Percentiles rank a stretch among this genome's conserved stretches.
Conservation (phyloP, 164 flowering plant genomes). For the Chloranthus sessilifolius region DNA sequence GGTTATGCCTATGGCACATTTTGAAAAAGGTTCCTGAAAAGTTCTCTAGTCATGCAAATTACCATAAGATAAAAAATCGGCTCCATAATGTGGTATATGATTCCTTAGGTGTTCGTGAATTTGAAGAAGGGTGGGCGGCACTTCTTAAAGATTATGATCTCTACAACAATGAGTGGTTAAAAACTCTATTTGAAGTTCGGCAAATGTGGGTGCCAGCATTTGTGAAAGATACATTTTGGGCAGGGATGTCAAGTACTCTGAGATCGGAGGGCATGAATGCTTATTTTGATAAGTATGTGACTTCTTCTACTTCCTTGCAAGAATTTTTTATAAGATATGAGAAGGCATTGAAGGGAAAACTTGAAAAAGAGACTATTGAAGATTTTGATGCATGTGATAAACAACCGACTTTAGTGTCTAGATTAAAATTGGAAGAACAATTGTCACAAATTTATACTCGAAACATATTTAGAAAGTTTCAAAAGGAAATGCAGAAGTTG, state of each 20-base stretch:
- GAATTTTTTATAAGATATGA: constrained; percentile 70
- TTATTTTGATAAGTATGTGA: constrained; percentile 56
- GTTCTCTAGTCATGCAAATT: constrained; percentile 43
- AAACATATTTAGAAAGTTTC: constrained; percentile 41
- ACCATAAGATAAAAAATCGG: constrained; percentile 42
- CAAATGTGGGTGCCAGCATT: constrained; percentile 65
- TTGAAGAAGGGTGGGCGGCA: constrained; percentile 59
- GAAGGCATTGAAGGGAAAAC: constrained; percentile 46
- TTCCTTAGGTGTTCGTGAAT: constrained; percentile 44
- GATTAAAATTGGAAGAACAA: constrained; percentile 40
- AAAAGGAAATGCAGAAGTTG: constrained; percentile 40
- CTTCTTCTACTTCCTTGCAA: constrained; percentile 57
- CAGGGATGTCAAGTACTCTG: constrained; percentile 46
- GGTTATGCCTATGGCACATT: constrained; percentile 42
- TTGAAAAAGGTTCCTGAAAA: constrained; percentile 57
- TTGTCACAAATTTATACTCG: constrained; percentile 39
- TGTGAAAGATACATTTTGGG: constrained; percentile 53
- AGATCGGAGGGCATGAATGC: constrained; percentile 36
- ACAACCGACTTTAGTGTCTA: constrained; percentile 30
- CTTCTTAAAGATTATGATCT: constrained; percentile 54
- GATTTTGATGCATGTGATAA: constrained; percentile 37
- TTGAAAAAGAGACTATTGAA: constrained; percentile 32
- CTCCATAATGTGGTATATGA: constrained; percentile 44
- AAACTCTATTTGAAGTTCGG: constrained; percentile 48
- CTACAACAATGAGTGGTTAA: constrained; percentile 59